Conservation (phyloP, 2,329 filamentous ascomycete species). For the Pseudogymnoascus sp. region DNA sequence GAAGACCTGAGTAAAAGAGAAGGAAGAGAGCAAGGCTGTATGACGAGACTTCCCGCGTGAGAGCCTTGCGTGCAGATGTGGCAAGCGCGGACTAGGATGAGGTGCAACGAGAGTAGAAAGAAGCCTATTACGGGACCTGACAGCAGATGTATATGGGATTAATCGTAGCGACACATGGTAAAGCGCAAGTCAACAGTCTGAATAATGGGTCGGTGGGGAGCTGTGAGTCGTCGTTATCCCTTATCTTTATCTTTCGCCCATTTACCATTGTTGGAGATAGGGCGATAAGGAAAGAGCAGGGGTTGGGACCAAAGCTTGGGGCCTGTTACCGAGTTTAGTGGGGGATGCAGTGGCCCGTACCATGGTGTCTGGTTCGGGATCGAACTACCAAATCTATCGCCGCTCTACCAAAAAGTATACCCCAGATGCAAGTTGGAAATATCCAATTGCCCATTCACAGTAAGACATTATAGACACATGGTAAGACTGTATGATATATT, state of each 20-base stretch:
- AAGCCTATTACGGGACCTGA: background rate
- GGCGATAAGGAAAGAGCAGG: background rate
- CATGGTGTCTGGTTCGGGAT: background rate
- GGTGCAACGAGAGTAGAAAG: background rate
- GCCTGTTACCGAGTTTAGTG: background rate
- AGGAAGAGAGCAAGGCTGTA: background rate
- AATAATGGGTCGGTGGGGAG: background rate
- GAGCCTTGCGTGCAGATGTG: background rate
- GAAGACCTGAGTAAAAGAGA: background rate
- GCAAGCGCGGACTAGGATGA: background rate
- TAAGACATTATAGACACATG: background rate
- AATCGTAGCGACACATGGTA: background rate
- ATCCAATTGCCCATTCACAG: background rate
- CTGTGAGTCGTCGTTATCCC: background rate
- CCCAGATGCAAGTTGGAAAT: background rate
- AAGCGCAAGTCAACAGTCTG: background rate
- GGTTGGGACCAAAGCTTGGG: background rate
- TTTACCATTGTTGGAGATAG: background rate
- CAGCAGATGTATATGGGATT: background rate
- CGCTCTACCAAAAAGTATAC: background rate
- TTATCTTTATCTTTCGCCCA: conserved; percentile 1
- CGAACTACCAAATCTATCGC: background rate
- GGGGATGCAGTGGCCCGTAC: background rate
- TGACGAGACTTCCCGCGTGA: background rate
- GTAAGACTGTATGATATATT: background rate